phyloP scores from a whole-genome alignment of 78 protist species.

The Diacronema lutheri region DNA sequence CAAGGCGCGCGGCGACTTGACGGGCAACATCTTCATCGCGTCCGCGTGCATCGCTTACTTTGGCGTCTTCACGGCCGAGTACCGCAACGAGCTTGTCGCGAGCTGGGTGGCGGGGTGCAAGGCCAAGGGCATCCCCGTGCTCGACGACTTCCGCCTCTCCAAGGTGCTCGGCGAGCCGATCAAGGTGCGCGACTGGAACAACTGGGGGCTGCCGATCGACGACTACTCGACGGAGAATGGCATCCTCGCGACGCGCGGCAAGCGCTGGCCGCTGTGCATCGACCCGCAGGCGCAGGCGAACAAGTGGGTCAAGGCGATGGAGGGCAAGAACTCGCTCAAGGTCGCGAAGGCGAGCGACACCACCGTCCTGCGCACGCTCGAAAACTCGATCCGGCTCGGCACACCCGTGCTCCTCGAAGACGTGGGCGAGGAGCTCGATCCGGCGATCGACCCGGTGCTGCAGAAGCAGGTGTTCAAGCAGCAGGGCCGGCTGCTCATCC shows the following conservation, averaged over 20 bases:
- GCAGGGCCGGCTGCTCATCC: conserved; percentile 63
- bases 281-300: conserved; percentile 87
- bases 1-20: background rate
- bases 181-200: conserved; percentile 67
- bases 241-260: conserved; percentile 41
- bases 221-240: conserved; percentile 66
- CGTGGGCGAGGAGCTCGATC: conserved; percentile 75
- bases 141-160: conserved; percentile 23
- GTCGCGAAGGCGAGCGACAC: conserved; percentile 52
- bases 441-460: conserved; percentile 68
- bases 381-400: conserved; percentile 59
- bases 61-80: conserved; percentile 71
- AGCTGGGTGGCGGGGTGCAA: conserved; percentile 32
- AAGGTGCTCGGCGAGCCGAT: conserved; percentile 59
- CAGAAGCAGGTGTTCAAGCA: conserved; percentile 41
- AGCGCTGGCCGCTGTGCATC: conserved; percentile 78
- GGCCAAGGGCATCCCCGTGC: conserved; percentile 29
- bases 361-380: conserved; percentile 54
- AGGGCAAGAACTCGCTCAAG: conserved; percentile 20
- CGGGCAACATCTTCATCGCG: conserved; percentile 69
- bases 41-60: conserved; percentile 72
- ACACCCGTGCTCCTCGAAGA: conserved; percentile 73
- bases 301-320: conserved; percentile 69
- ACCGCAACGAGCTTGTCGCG: conserved; percentile 40
- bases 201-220: conserved; percentile 73